Percentiles rank a stretch among this genome's conserved stretches.
phyloP scores from a whole-genome alignment of 2,329 filamentous ascomycete genomes.

The Trichoderma sp. region DNA sequence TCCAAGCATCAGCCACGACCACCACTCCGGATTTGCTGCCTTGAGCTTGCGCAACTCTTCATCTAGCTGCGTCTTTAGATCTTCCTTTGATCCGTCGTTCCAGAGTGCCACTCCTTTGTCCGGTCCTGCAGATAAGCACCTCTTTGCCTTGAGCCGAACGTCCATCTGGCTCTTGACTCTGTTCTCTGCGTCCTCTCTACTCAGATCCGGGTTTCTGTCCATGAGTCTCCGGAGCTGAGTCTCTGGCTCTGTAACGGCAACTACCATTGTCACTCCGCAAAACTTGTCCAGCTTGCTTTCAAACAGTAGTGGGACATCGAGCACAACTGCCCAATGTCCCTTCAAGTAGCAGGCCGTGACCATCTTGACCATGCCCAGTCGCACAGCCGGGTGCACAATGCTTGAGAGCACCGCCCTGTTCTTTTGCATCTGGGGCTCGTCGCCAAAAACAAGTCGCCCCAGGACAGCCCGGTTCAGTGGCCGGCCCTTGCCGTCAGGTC shows the following conservation, averaged over 20 bases:
- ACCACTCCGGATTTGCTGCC: constrained; percentile 72
- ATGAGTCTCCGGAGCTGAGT: constrained; percentile 81
- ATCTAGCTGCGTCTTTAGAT: constrained; percentile 67
- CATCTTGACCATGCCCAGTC: constrained; percentile 75
- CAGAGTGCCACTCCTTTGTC: constrained; percentile 79
- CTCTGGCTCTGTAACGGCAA: constrained; percentile 76
- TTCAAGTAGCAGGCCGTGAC: constrained; percentile 72
- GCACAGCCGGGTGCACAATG: constrained; percentile 91
- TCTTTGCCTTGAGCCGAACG: constrained; percentile 77
- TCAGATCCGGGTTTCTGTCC: constrained; percentile 75
- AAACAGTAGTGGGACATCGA: constrained; percentile 91
- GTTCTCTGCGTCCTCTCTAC: constrained; percentile 82
- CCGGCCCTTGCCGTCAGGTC: constrained; percentile 62
- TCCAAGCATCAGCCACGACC: constrained; percentile 70
- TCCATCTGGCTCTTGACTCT: constrained; percentile 85
- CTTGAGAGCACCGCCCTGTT: constrained; percentile 80
- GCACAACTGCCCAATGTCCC: constrained; percentile 84
- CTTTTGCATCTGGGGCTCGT: constrained; percentile 65
- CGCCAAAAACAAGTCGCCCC: constrained; percentile 83
- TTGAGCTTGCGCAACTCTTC: constrained; percentile 65
- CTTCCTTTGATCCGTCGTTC: constrained; percentile 79
- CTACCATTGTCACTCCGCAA: constrained; percentile 83
- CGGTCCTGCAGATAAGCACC: constrained; percentile 65
- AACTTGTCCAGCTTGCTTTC: constrained; percentile 84
- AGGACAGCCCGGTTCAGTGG: constrained; percentile 85